These are phyloP conservation scores for Nidula niveotomentosa DNA, from an alignment of 1,284 basidiomycete genomes.

Conservation along the genomic window DNA sequence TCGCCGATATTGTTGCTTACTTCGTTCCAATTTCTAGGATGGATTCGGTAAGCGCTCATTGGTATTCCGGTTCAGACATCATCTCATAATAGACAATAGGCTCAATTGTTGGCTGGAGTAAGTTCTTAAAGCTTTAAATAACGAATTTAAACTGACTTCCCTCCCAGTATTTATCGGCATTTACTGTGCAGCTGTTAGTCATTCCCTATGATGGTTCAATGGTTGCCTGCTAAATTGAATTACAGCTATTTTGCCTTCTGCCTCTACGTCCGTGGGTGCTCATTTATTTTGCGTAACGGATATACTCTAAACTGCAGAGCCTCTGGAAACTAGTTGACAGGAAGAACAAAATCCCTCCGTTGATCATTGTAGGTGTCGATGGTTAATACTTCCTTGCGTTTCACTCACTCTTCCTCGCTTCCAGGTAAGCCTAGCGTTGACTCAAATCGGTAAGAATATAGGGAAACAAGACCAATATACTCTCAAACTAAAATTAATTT, in stretches of 20 bases:
- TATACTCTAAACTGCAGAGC: background rate
- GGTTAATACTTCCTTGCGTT: background rate
- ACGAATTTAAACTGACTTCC: background rate
- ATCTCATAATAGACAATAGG: background rate
- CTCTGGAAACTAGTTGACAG: conserved; percentile 8
- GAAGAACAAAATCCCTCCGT: conserved; percentile 8
- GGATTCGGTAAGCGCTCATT: background rate
- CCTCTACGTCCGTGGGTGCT: conserved; percentile 13
- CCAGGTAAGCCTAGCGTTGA: conserved; percentile 8
- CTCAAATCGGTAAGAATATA: conserved; percentile 9
- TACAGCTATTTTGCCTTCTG: conserved; percentile 15
- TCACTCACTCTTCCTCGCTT: background rate
- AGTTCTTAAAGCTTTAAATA: background rate
- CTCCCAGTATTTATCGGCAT: conserved; percentile 15
- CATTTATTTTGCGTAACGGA: background rate
- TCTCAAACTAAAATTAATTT: background rate
- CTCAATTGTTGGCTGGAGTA: background rate
- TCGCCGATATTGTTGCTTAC: background rate
- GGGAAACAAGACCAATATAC: background rate
- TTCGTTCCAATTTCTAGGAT: background rate
- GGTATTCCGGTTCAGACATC: background rate
- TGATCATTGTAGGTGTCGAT: conserved; percentile 9
- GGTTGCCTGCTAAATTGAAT: background rate
- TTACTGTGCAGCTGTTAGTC: conserved; percentile 18
- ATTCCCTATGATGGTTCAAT: background rate